Conservation (phyloP, 2,329 filamentous ascomycete genomes). For the Colletotrichum paranaense region DNA sequence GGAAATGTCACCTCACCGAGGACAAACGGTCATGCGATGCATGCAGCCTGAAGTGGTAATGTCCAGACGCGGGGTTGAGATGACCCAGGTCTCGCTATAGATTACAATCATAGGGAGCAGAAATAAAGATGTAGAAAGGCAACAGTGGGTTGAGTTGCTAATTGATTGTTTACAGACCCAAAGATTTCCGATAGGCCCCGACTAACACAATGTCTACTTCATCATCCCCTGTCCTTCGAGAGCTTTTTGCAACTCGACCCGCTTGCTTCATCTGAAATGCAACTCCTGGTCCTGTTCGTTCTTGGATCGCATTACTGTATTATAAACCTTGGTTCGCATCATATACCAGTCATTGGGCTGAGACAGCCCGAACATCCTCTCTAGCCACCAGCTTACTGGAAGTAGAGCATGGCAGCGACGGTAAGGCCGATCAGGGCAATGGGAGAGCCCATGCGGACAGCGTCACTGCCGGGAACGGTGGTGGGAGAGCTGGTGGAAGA, state of each 20-base stretch:
- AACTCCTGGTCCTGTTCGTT: conserved; percentile 30
- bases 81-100: neutral
- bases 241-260: conserved; percentile 16
- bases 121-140: neutral
- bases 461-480: conserved; percentile 40
- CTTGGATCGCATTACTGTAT: conserved; percentile 34
- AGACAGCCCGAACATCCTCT: neutral
- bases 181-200: conserved; percentile 4
- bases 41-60: conserved; percentile 10
- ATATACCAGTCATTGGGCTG: conserved; percentile 21
- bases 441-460: conserved; percentile 48
- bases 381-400: conserved; percentile 47
- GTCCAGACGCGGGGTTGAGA: neutral
- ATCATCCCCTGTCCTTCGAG: neutral
- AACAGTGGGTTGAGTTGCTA: conserved; percentile 12
- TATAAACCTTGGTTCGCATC: conserved; percentile 33
- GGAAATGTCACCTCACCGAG: neutral
- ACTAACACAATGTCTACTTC: neutral
- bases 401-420: conserved; percentile 53
- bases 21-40: conserved; percentile 17
- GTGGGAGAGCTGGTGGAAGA: conserved; percentile 49
- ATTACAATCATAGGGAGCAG: neutral
- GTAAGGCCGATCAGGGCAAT: conserved; percentile 53
- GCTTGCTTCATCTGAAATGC: conserved; percentile 23
- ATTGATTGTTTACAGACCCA: conserved; percentile 25